phyloP scores from a whole-genome alignment of 768 basidiomycete species.

The Leccinum variicolor region DNA sequence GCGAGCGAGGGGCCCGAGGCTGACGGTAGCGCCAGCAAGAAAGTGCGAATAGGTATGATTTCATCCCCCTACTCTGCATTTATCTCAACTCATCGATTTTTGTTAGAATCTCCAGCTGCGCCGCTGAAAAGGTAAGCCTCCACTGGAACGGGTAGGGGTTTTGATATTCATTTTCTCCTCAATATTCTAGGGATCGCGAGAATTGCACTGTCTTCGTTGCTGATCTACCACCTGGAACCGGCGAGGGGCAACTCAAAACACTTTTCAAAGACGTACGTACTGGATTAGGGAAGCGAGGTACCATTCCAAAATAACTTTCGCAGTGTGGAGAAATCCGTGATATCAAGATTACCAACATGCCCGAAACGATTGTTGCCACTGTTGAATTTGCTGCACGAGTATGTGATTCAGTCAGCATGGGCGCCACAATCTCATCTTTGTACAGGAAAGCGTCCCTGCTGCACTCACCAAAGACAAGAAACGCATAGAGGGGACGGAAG shows the following conservation, averaged over 20 bases:
- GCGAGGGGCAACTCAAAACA: slow-evolving; percentile 61
- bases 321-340: slow-evolving; percentile 90
- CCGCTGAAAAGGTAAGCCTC: slow-evolving; percentile 56
- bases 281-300: not conserved
- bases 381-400: slow-evolving; percentile 79
- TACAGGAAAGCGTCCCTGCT: slow-evolving; percentile 74
- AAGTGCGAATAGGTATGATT: slow-evolving; percentile 55
- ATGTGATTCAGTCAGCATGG: not conserved
- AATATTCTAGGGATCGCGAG: slow-evolving; percentile 79
- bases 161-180: not conserved
- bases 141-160: not conserved
- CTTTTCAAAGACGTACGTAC: slow-evolving; percentile 83
- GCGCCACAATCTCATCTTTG: not conserved
- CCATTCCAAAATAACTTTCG: slow-evolving; percentile 10
- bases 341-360: slow-evolving; percentile 68
- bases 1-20: slow-evolving; percentile 47
- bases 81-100: not conserved
- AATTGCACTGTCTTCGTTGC: slow-evolving; percentile 89
- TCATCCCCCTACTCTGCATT: not conserved
- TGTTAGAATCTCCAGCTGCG: slow-evolving; percentile 41
- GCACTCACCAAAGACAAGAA: slow-evolving; percentile 97
- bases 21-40: slow-evolving; percentile 55
- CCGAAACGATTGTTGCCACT: slow-evolving; percentile 66
- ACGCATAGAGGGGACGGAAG: slow-evolving; percentile 67
- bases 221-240: slow-evolving; percentile 53